Conservation (phyloP, 2,329 filamentous ascomycete genomes). For the Ascochyta fabae region DNA sequence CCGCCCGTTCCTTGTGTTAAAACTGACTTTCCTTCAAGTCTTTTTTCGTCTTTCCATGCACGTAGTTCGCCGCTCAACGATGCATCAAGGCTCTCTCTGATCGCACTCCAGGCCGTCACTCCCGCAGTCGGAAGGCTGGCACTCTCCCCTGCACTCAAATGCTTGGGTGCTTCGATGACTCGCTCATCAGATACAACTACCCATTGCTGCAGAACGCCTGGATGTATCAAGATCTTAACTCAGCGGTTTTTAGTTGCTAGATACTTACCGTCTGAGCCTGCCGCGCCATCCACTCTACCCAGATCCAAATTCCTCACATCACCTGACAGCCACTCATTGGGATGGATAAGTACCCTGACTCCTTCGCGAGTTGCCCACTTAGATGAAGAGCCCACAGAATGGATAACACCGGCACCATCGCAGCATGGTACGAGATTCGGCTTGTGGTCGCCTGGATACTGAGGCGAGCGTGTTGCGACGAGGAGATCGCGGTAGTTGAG, state of each 20-base stretch:
- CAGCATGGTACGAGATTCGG: constrained; percentile 23
- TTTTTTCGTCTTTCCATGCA: constrained; percentile 12
- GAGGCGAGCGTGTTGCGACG: constrained; percentile 17
- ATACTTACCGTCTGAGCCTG: constrained; percentile 40
- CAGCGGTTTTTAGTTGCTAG: too few species aligned
- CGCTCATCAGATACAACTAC: constrained; percentile 26
- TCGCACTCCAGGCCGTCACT: constrained; percentile 31
- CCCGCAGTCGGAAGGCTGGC: constrained; percentile 30
- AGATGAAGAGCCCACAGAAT: constrained; percentile 21
- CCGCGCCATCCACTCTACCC: constrained; percentile 11
- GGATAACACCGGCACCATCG: constrained; percentile 38
- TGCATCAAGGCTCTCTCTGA: constrained; percentile 10
- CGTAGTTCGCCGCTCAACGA: constrained; percentile 7
- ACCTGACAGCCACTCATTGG: constrained; percentile 28
- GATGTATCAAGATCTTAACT: background rate
- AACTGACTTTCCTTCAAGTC: constrained; percentile 50
- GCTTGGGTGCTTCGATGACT: constrained; percentile 25
- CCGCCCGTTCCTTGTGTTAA: constrained; percentile 67
- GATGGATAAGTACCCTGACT: constrained; percentile 16
- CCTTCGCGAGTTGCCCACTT: constrained; percentile 27
- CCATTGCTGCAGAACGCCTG: constrained; percentile 26
- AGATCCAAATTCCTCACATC: constrained; percentile 36
- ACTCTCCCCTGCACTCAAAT: constrained; percentile 39
- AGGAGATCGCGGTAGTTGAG: constrained; percentile 36
- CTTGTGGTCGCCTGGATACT: constrained; percentile 24